These are phyloP conservation scores for Chrysanthemum lavandulifolium DNA, from an alignment of 129 eudicot species.

Conservation along the genomic window DNA sequence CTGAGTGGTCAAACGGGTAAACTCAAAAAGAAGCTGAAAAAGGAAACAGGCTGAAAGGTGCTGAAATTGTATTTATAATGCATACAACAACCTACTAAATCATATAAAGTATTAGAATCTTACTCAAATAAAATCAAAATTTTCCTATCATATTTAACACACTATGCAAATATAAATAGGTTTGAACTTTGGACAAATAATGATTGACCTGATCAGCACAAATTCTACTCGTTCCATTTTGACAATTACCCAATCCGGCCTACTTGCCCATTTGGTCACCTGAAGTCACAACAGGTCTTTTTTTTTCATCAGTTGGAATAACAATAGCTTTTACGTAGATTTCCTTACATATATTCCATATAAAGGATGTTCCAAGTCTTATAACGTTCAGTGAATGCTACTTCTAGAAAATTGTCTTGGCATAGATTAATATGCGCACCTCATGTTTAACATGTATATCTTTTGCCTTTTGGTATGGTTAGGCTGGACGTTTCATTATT, in stretches of 20 bases:
- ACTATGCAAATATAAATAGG: neutral
- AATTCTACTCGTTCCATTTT: neutral
- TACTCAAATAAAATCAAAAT: neutral
- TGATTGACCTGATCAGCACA: neutral
- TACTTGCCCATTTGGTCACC: neutral
- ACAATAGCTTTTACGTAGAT: conserved; percentile 11
- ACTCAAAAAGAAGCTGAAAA: neutral
- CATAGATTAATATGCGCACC: conserved; percentile 9
- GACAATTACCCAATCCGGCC: neutral
- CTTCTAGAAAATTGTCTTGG: conserved; percentile 15
- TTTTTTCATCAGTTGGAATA: conserved; percentile 10
- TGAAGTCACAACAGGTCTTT: neutral
- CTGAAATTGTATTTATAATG: conserved; percentile 7
- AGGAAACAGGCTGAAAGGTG: neutral
- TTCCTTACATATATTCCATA: neutral
- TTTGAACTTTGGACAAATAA: neutral
- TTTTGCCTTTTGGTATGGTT: conserved; percentile 6
- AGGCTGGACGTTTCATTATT: conserved; percentile 88
- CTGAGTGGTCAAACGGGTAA: neutral
- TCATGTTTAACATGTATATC: neutral
- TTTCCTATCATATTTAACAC: neutral
- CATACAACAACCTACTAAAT: conserved; percentile 10
- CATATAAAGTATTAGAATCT: neutral
- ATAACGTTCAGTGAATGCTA: conserved; percentile 3
- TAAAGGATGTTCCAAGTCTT: neutral